Evolutionary conservation across 495 filamentous ascomycete species (phyloP).

Genomic region (Neurospora sp.): DNA sequence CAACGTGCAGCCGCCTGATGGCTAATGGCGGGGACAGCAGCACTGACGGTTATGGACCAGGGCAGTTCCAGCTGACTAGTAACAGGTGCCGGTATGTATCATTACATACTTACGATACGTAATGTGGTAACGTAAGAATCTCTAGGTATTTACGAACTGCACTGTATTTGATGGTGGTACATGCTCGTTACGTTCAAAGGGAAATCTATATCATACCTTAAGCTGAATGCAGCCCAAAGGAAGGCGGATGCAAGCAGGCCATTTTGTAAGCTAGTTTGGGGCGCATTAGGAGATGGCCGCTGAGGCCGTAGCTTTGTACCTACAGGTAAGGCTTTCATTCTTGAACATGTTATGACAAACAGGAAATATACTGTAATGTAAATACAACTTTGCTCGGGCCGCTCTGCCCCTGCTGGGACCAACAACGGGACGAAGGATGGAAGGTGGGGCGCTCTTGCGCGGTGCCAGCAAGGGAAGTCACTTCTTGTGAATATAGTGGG

Average conservation of each 20-base stretch:
- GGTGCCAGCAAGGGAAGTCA: neutral
- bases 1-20: neutral
- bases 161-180: neutral
- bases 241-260: neutral
- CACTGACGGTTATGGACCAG: neutral
- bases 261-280: neutral
- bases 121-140: neutral
- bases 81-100: neutral
- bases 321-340: neutral
- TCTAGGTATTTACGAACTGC: neutral
- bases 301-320: neutral
- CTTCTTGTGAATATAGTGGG: neutral
- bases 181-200: neutral
- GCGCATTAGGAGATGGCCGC: neutral
- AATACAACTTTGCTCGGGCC: neutral
- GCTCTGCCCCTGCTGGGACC: neutral
- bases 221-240: neutral
- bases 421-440: neutral
- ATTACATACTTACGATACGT: neutral
- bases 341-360: neutral
- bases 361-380: neutral
- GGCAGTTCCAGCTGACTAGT: neutral
- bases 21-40: neutral
- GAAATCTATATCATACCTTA: neutral
- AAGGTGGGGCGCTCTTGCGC: neutral